These are phyloP conservation scores for Ophiocordyceps camponoti-leonardi DNA, from an alignment of 2,329 filamentous ascomycete genomes.

Conservation along the genomic window DNA sequence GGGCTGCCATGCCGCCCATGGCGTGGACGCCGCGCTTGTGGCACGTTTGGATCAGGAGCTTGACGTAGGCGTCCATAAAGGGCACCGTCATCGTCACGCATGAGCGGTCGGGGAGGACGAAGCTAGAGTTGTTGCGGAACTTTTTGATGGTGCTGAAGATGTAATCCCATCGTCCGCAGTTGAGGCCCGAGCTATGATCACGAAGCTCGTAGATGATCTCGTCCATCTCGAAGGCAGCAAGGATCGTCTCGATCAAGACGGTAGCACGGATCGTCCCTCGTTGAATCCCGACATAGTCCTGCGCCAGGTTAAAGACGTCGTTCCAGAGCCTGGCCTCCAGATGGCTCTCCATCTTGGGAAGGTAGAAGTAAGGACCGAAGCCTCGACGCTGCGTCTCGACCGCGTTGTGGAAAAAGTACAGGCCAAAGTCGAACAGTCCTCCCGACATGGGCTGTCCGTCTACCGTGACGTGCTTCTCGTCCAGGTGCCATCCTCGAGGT, in stretches of 20 bases:
- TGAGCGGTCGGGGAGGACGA: slow-evolving; percentile 82
- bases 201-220: slow-evolving; percentile 99
- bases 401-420: slow-evolving; percentile 99
- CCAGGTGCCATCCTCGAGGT: slow-evolving; percentile 91
- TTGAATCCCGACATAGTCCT: slow-evolving; percentile 81
- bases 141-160: slow-evolving; percentile 99
- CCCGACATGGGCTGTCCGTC: slow-evolving; percentile 91
- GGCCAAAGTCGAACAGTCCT: slow-evolving; percentile 86
- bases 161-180: slow-evolving; percentile 99
- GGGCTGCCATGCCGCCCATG: slow-evolving; percentile 97
- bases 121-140: slow-evolving; percentile 87
- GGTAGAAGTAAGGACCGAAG: slow-evolving; percentile 89
- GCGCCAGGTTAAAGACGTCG: slow-evolving; percentile 87
- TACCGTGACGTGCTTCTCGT: slow-evolving; percentile 95
- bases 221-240: slow-evolving; percentile 98
- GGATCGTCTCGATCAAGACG: slow-evolving; percentile 93
- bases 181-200: slow-evolving; percentile 88
- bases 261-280: slow-evolving; percentile 89
- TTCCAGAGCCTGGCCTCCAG: slow-evolving; percentile 97
- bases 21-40: slow-evolving; percentile 94
- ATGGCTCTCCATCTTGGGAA: slow-evolving; percentile 96
- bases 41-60: slow-evolving; percentile 95
- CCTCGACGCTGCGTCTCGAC: slow-evolving; percentile 71
- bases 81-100: slow-evolving; percentile 94
- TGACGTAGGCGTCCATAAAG: slow-evolving; percentile 95